Conservation (phyloP, 164 flowering plant genomes). For the Stephania cephalantha region DNA sequence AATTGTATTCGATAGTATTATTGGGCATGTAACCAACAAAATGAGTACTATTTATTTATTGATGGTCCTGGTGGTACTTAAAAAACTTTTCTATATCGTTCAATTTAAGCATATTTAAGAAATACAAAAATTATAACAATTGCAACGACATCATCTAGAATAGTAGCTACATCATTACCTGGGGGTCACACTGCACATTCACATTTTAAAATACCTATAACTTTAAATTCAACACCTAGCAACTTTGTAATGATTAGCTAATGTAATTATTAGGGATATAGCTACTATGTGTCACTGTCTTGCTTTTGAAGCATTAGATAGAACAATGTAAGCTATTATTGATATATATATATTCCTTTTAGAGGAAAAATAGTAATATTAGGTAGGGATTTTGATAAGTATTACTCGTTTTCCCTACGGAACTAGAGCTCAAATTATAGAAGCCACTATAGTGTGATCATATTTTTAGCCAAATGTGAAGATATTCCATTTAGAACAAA, state of each 20-base stretch:
- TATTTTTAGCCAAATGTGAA: not conserved
- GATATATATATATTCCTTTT: not conserved
- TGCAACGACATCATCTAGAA: not conserved
- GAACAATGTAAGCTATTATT: not conserved
- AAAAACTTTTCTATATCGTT: conserved; percentile 7
- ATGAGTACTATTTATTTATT: not conserved
- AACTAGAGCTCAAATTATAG: not conserved
- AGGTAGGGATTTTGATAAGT: not conserved
- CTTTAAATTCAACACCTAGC: not conserved
- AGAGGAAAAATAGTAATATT: not conserved
- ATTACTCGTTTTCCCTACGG: not conserved
- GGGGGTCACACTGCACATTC: conserved; percentile 6
- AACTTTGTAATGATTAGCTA: not conserved
- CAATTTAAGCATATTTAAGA: conserved; percentile 2
- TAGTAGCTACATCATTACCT: not conserved
- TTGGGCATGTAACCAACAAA: not conserved
- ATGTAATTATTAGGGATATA: conserved; percentile 11
- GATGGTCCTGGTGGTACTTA: conserved; percentile 10
- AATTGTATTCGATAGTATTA: not conserved
- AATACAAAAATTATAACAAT: conserved; percentile 2
- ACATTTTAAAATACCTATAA: not conserved
- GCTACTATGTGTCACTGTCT: conserved; percentile 1
- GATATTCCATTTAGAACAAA: not conserved
- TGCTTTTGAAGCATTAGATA: conserved; percentile 8
- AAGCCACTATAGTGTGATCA: not conserved